phyloP scores from a whole-genome alignment of 2,329 filamentous ascomycete genomes.

The Paecilomyces formosus region DNA sequence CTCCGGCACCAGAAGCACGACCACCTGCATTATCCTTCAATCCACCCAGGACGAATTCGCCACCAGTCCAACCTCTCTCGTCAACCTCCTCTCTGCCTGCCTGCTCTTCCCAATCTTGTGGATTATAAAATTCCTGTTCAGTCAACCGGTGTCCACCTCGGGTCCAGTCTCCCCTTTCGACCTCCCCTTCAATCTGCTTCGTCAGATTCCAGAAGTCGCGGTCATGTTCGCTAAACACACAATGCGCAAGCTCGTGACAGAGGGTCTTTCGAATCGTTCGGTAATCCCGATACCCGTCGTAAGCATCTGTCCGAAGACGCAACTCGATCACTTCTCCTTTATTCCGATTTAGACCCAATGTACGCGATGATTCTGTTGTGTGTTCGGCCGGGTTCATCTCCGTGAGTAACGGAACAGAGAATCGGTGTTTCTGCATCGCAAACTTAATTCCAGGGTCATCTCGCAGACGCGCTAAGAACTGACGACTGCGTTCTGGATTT shows the following conservation, averaged over 20 bases:
- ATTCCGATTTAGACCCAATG: slow-evolving; percentile 82
- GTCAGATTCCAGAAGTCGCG: slow-evolving; percentile 84
- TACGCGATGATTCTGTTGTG: slow-evolving; percentile 74
- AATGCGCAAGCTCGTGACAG: slow-evolving; percentile 92
- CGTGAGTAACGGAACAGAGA: slow-evolving; percentile 76
- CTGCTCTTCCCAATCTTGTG: slow-evolving; percentile 45
- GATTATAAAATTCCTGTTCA: slow-evolving; percentile 52
- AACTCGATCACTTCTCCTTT: slow-evolving; percentile 84
- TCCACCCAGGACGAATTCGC: slow-evolving; percentile 66
- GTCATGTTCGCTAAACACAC: slow-evolving; percentile 79
- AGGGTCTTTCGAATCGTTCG: slow-evolving; percentile 83
- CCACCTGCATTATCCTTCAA: slow-evolving; percentile 34
- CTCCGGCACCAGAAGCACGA: slow-evolving; percentile 3
- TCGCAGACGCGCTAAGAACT: slow-evolving; percentile 67
- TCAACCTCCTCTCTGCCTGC: slow-evolving; percentile 52
- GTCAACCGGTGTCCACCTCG: slow-evolving; percentile 59
- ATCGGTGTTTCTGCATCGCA: slow-evolving; percentile 76
- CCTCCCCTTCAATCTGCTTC: slow-evolving; percentile 78
- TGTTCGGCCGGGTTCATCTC: slow-evolving; percentile 90
- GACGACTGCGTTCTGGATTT: slow-evolving; percentile 60
- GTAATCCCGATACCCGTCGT: slow-evolving; percentile 91
- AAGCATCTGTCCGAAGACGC: slow-evolving; percentile 81
- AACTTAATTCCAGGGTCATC: slow-evolving; percentile 78
- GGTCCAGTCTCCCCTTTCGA: slow-evolving; percentile 71
- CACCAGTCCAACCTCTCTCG: slow-evolving; percentile 69